These are phyloP conservation scores for Ophiosphaerella korrae DNA, from an alignment of 2,329 filamentous ascomycete genomes.

Conservation along the genomic window DNA sequence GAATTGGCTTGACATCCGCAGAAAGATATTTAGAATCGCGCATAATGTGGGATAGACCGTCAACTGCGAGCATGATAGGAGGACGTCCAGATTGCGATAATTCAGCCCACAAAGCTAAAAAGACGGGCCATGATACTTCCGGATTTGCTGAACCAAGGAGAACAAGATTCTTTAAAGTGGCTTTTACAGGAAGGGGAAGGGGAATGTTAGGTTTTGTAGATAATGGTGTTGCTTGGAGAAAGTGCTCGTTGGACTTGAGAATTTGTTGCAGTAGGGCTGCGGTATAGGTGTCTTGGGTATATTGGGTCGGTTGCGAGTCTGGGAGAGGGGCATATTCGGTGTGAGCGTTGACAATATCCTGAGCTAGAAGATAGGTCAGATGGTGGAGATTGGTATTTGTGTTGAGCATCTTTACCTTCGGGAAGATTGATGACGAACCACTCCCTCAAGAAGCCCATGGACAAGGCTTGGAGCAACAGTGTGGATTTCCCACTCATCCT, in stretches of 20 bases:
- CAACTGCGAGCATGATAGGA: constrained; percentile 75
- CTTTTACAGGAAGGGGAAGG: constrained; percentile 61
- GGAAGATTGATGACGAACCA: constrained; percentile 92
- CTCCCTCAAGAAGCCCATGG: constrained; percentile 77
- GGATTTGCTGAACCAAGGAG: constrained; percentile 72
- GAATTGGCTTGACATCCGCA: constrained; percentile 72
- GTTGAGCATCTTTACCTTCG: constrained; percentile 67
- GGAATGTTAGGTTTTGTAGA: constrained; percentile 63
- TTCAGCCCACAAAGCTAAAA: constrained; percentile 81
- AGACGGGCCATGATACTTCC: constrained; percentile 79
- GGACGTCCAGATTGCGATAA: constrained; percentile 65
- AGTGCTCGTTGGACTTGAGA: constrained; percentile 69
- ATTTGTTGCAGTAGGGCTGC: constrained; percentile 76
- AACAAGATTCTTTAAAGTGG: constrained; percentile 70
- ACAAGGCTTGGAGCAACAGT: constrained; percentile 80
- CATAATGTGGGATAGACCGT: constrained; percentile 84
- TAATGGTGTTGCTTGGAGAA: constrained; percentile 63
- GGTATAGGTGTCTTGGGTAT: constrained; percentile 79
- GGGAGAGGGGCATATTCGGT: constrained; percentile 79
- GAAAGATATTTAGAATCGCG: constrained; percentile 74
- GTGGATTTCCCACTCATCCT: constrained; percentile 85
- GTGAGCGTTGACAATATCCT: constrained; percentile 79
- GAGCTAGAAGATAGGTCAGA: constrained; percentile 58
- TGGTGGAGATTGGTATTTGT: background rate
- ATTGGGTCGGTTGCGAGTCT: constrained; percentile 60